phyloP scores from a whole-genome alignment of 768 basidiomycete species.

The Mycena albidolilacea region DNA sequence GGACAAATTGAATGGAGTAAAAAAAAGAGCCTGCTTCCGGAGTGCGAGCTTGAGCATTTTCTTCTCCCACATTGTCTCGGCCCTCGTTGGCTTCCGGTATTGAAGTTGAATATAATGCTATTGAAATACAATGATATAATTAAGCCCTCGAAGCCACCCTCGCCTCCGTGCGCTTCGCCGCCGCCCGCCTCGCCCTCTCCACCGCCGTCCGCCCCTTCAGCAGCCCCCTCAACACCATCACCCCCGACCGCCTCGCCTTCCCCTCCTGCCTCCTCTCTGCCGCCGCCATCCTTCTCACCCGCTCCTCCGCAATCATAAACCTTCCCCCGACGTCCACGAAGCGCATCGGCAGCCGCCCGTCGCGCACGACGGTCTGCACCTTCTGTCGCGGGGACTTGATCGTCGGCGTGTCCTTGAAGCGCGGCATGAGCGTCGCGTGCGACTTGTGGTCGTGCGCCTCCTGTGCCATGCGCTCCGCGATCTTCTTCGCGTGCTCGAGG shows the following conservation, averaged over 20 bases:
- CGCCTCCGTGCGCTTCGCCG: constrained; percentile 6
- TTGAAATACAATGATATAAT: not conserved
- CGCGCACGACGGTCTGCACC: constrained; percentile 55
- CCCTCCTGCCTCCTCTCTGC: constrained; percentile 62
- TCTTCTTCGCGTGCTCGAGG: constrained; percentile 63
- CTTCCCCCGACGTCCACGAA: constrained; percentile 84
- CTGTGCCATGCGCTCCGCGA: constrained; percentile 54
- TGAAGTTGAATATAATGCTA: not conserved
- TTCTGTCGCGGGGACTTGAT: constrained; percentile 54
- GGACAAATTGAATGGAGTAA: no score
- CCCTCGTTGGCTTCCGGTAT: no score
- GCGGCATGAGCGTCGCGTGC: constrained; percentile 56
- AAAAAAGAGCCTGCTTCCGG: no score
- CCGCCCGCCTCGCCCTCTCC: constrained; percentile 23
- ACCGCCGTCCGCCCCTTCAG: constrained; percentile 18
- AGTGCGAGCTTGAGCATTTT: no score
- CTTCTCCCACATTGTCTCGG: no score
- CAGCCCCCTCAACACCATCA: constrained; percentile 40
- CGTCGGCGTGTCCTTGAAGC: constrained; percentile 52
- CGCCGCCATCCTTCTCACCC: constrained; percentile 62
- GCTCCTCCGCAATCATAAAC: constrained; percentile 74
- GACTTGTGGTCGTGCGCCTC: constrained; percentile 54
- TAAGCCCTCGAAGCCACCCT: not conserved
- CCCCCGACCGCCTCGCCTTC: constrained; percentile 43
- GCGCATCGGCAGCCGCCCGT: constrained; percentile 69